Evolutionary conservation across 495 filamentous ascomycete genomes (phyloP), one percentile per base, ranked within the genome.

Genomic region (Trichoderma orchidacearum): DNA sequence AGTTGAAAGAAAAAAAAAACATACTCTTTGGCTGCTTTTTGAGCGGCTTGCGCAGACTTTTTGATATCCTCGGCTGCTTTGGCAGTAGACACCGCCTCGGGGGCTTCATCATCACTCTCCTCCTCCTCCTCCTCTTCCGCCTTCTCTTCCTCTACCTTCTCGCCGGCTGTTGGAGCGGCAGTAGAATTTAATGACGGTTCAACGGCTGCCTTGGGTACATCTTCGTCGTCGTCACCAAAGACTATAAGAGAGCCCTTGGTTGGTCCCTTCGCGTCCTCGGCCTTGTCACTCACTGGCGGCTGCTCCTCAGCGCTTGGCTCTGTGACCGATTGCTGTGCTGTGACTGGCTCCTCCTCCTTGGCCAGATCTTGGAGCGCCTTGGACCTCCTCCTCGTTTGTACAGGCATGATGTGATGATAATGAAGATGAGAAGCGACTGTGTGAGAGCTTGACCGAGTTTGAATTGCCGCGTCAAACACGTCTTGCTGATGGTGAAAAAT

Each of bases 11-110:
- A 12, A 3, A 30, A 1, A 4, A 48, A 0, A 53, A 30, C 68
- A 61, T 63, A 77, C 74, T 68, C 59, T 56, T 77, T 64, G 15
- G 66, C 69, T 12, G 71, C 72, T 30, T 73, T 70, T 25, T 62
- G 63, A 17, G 70, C 72, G 29, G 62, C 66, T 50, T 69, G 61
- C 0, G 66, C 59, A 15, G 70, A 69, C 56, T 73, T 66, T 23
- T 63, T 51, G 15, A 62, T 59, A 28, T 71, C 58, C 4, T 65
- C 66, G 18, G 68, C 70, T 12, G 66, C 70, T 11, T 61, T 64
- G 27, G 68, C 63, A 1, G 72, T 70, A 3, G 75, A 75, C 0
- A 76, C 64, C 3, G 67, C 73, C 58, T 77, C 75, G 1, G 74
- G 73, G 4, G 72, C 67, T 36, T 74, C 72, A 34, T 75, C 72